Conservation (phyloP, 805 yeast species). For the Wickerhamiella kurtzmanii region DNA sequence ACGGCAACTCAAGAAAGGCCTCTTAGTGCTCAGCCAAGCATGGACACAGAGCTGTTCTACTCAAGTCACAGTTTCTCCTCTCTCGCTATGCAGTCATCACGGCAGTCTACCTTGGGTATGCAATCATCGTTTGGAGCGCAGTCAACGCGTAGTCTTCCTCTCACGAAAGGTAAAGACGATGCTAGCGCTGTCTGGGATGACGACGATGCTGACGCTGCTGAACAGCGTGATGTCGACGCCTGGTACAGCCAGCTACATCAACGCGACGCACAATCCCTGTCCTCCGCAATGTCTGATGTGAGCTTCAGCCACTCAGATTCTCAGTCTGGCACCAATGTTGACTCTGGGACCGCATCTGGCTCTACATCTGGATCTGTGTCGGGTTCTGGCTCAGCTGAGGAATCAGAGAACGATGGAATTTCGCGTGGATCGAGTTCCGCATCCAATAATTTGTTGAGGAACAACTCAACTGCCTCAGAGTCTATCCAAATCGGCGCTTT, state of each 20-base stretch:
- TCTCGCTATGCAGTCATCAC: neutral
- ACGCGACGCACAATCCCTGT: conserved; percentile 18
- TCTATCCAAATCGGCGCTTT: conserved; percentile 19
- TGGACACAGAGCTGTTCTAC: conserved; percentile 8
- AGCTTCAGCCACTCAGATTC: neutral
- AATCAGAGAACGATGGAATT: conserved; percentile 1
- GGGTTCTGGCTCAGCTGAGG: neutral
- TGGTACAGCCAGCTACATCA: conserved; percentile 22
- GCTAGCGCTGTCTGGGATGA: conserved; percentile 2
- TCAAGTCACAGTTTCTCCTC: conserved; percentile 5
- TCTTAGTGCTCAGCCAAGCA: conserved; percentile 5
- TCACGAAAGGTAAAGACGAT: conserved; percentile 1
- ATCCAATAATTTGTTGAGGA: neutral
- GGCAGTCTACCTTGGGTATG: no score
- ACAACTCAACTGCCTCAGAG: conserved; percentile 4
- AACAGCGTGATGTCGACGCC: conserved; percentile 25
- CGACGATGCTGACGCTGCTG: conserved; percentile 18
- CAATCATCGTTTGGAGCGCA: no score
- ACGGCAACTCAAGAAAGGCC: no score
- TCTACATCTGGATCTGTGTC: neutral
- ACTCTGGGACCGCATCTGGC: neutral
- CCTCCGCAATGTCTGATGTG: conserved; percentile 9
- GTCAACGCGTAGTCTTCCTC: neutral
- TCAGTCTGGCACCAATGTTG: conserved; percentile 1
- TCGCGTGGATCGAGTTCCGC: conserved; percentile 4